A percentile compares a stretch with the other conserved stretches of the same genome.
Conservation (phyloP, 1,139 yeast species). For the Ogataea hybrid region DNA sequence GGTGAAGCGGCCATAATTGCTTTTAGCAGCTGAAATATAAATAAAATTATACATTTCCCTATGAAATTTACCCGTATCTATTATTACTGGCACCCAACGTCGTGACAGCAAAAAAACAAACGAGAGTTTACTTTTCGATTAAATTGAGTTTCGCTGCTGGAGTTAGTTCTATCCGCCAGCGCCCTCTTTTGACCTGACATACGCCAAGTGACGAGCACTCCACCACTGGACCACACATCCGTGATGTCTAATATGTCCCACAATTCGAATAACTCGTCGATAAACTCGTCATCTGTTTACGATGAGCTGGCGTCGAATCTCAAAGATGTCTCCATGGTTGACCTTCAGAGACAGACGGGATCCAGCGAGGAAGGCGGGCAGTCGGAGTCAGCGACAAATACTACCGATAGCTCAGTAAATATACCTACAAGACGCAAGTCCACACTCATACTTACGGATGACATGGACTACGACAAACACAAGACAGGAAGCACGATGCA, state of each 20-base stretch:
- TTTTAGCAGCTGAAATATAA: neutral
- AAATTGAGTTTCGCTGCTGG: neutral
- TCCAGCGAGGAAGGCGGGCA: neutral
- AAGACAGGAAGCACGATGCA: slow-evolving; percentile 23
- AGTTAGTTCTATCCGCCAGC: too few species aligned
- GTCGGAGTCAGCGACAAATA: neutral
- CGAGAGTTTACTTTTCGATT: neutral
- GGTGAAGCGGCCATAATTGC: neutral
- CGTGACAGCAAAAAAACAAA: slow-evolving; percentile 6
- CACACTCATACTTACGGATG: slow-evolving; percentile 38
- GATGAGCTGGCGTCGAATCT: slow-evolving; percentile 15
- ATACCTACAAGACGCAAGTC: slow-evolving; percentile 35
- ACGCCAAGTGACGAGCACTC: neutral
- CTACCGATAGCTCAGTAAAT: slow-evolving; percentile 1
- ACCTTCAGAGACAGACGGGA: slow-evolving; percentile 21
- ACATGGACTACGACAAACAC: slow-evolving; percentile 40
- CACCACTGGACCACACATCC: slow-evolving; percentile 9
- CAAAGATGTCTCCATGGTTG: slow-evolving; percentile 33
- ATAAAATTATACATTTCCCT: neutral
- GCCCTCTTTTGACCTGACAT: neutral
- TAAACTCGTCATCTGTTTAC: slow-evolving; percentile 9
- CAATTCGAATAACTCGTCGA: slow-evolving; percentile 10
- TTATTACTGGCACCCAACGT: neutral
- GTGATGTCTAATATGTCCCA: slow-evolving; percentile 11
- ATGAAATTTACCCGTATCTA: neutral